Percentiles rank a stretch among this genome's conserved stretches.
phyloP scores from a whole-genome alignment of 2,329 filamentous ascomycete genomes.

The Penicillium concentricum region DNA sequence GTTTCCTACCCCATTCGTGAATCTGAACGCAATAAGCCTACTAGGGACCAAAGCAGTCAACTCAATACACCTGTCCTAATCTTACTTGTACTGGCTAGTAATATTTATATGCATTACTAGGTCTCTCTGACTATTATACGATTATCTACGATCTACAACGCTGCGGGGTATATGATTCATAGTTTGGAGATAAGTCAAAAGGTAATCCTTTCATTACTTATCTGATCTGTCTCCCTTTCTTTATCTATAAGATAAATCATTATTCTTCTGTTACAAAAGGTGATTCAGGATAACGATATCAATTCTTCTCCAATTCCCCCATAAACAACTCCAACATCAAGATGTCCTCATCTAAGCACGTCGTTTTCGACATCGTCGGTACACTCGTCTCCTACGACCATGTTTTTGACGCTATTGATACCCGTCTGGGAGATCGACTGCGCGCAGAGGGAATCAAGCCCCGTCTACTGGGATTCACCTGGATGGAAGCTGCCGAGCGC shows the following conservation, averaged over 20 bases:
- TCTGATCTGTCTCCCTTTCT: not conserved
- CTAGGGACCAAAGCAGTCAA: too few species aligned
- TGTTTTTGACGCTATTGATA: conserved; percentile 40
- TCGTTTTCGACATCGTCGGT: conserved; percentile 37
- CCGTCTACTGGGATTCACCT: conserved; percentile 42
- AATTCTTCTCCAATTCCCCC: not conserved
- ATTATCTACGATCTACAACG: too few species aligned
- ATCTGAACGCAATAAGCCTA: too few species aligned
- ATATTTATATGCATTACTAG: too few species aligned
- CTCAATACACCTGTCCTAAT: too few species aligned
- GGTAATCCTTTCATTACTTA: not conserved
- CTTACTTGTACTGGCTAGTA: too few species aligned
- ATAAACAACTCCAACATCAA: not conserved
- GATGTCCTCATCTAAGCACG: conserved; percentile 22
- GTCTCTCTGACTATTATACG: too few species aligned
- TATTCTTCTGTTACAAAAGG: not conserved
- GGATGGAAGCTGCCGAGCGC: conserved; percentile 45
- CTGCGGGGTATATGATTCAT: conserved; percentile 5
- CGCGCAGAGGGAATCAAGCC: conserved; percentile 35
- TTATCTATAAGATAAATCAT: not conserved
- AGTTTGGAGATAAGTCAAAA: not conserved
- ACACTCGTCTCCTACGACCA: conserved; percentile 45
- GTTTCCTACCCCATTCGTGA: too few species aligned
- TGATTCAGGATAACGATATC: not conserved
- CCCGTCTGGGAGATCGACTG: conserved; percentile 40